These are phyloP conservation scores for Schizophyllum amplum DNA, from an alignment of 1,284 basidiomycete genomes.

Conservation along the genomic window DNA sequence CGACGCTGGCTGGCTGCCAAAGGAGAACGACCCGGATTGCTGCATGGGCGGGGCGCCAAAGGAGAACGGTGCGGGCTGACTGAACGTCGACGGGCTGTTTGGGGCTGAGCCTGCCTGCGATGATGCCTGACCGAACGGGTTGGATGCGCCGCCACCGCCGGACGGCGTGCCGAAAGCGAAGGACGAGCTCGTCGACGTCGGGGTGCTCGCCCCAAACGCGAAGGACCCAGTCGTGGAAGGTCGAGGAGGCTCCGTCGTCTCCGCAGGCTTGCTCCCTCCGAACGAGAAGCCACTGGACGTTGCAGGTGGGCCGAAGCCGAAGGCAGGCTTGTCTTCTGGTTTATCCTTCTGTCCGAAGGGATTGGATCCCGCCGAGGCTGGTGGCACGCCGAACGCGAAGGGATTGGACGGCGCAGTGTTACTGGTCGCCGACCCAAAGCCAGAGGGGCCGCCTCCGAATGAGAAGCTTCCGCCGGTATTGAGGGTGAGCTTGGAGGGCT, in stretches of 20 bases:
- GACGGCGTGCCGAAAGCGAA: slow-evolving; percentile 26
- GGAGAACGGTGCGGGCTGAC: slow-evolving; percentile 31
- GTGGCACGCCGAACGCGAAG: slow-evolving; percentile 19
- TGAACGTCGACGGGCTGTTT: slow-evolving; percentile 45
- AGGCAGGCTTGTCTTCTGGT: neutral
- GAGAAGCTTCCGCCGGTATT: slow-evolving; percentile 29
- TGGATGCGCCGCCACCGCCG: slow-evolving; percentile 34
- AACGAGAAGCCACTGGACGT: slow-evolving; percentile 20
- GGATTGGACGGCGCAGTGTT: slow-evolving; percentile 9
- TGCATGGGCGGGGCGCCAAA: slow-evolving; percentile 25
- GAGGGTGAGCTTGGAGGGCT: slow-evolving; percentile 26
- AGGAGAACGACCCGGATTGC: slow-evolving; percentile 28
- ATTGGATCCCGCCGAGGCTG: too few species aligned
- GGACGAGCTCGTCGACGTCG: slow-evolving; percentile 25
- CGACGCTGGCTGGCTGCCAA: slow-evolving; percentile 51
- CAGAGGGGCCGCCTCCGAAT: slow-evolving; percentile 26
- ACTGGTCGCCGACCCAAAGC: slow-evolving; percentile 25
- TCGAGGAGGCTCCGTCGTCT: slow-evolving; percentile 26
- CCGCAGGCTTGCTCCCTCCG: slow-evolving; percentile 19
- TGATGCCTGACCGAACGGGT: slow-evolving; percentile 27
- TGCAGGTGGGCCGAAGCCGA: slow-evolving; percentile 20
- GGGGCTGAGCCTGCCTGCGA: slow-evolving; percentile 34
- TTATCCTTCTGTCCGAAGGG: too few species aligned
- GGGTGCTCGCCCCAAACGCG: slow-evolving; percentile 30
- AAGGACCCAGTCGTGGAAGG: slow-evolving; percentile 33